Percentiles rank a stretch among this genome's conserved stretches.
These are phyloP conservation scores for Sodiomyces alkalinus DNA, from an alignment of 2,329 filamentous ascomycete genomes.

Conservation along the genomic window DNA sequence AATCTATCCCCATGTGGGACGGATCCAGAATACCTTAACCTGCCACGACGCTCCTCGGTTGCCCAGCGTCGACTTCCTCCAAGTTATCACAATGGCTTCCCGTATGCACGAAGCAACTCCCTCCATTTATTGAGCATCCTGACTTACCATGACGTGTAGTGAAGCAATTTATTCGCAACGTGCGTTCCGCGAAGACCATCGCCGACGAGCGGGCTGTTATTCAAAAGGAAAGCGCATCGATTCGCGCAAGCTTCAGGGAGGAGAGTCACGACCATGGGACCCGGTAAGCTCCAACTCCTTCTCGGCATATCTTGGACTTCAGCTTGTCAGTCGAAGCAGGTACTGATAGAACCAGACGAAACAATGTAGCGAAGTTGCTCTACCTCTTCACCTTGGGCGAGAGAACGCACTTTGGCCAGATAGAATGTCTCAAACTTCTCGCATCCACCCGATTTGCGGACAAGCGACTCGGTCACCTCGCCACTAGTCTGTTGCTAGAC, in stretches of 20 bases:
- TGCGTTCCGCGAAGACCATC: constrained; percentile 95
- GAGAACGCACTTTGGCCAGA: constrained; percentile 96
- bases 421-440: constrained; percentile 94
- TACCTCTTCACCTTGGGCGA: constrained; percentile 97
- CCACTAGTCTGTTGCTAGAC: constrained; percentile 88
- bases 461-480: constrained; percentile 88
- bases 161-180: constrained; percentile 99
- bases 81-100: constrained; percentile 21
- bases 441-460: constrained; percentile 95
- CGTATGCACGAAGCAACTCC: constrained; percentile 12
- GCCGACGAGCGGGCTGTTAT: constrained; percentile 97
- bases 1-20: no score
- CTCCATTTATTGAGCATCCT: background rate
- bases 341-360: constrained; percentile 48
- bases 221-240: constrained; percentile 96
- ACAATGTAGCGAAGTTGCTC: constrained; percentile 96
- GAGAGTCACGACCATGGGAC: constrained; percentile 86
- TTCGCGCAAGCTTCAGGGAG: constrained; percentile 92
- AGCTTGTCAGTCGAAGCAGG: no score
- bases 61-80: no score
- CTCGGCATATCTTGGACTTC: no score
- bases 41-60: no score
- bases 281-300: constrained; percentile 45
- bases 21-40: no score
- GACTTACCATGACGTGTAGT: constrained; percentile 39